phyloP scores from a whole-genome alignment of 352 stramenopile species.

The Phytophthora quininea region DNA sequence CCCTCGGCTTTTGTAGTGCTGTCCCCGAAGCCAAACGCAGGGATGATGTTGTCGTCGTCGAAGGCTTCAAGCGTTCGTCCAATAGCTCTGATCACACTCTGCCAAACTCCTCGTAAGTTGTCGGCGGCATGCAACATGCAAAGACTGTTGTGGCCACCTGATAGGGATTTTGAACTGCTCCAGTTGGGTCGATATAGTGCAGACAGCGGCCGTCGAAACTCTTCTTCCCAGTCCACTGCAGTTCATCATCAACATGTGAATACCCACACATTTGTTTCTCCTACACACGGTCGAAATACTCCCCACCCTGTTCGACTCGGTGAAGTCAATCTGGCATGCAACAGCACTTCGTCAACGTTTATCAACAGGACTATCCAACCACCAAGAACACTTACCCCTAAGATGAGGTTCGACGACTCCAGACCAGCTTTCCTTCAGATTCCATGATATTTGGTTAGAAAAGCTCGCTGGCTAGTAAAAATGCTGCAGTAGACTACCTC shows the following conservation, averaged over 20 bases:
- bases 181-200: constrained; percentile 67
- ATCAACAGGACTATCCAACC: not conserved
- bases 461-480: no score
- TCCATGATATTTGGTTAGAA: not conserved
- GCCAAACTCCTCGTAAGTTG: not conserved
- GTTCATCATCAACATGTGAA: not conserved
- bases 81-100: constrained; percentile 71
- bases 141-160: constrained; percentile 33
- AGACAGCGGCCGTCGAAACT: constrained; percentile 66
- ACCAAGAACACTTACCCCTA: constrained; percentile 34
- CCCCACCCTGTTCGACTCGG: constrained; percentile 65
- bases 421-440: constrained; percentile 40
- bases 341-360: not conserved
- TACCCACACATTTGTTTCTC: not conserved
- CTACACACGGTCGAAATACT: not conserved
- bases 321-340: constrained; percentile 37
- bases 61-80: constrained; percentile 70
- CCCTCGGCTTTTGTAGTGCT: constrained; percentile 45
- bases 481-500: constrained; percentile 10
- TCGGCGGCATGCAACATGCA: not conserved
- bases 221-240: constrained; percentile 69
- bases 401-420: constrained; percentile 66
- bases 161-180: constrained; percentile 59
- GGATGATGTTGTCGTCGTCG: constrained; percentile 84
- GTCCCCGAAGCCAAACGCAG: constrained; percentile 73